Base-by-base conservation (phyloP, 352 stramenopile species). In the Thalassiosira mediterranea region DNA sequence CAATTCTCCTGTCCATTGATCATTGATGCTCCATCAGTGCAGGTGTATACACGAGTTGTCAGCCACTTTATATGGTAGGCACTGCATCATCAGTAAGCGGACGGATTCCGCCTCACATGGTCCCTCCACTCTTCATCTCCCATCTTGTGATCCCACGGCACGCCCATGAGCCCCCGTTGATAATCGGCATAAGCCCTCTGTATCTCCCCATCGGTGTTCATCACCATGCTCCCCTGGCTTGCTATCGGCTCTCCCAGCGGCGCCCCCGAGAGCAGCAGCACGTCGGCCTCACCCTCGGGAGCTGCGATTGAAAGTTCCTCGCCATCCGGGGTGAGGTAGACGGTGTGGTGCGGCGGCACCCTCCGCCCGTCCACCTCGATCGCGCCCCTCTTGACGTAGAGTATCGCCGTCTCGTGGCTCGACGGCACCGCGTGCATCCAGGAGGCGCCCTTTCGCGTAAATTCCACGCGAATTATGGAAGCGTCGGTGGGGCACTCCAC, bases 131-230 rank as follows among this genome's bases (percentile, higher is more conserved):
- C 82, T n/a, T 88, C 79, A 61, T 95, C 86, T 26, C 34, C 79
- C 8, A 94, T 56, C 37, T 80, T 80, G 60, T 93, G 51, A 79
- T 88, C 69, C 88, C 88, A 95, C 10, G 90, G 86, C 13, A 75
- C 31, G 3, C 90, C 90, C 79, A 94, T 93, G 44, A 79, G 75
- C n/a, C 86, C 84, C 7, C 44, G 8, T 60, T 91, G 84, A 83
- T 91, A 94, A 74, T 94, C 90, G 13, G 31, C 21, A 42, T 93
- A 90, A 0, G 90, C 90, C n/a, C 83, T 23, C 32, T 93, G 61
- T 31, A 94, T 87, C 61, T 95, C 83, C 13, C 62, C 31, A 3
- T 76, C 17, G 29, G 70, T 84, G 48, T 90, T 94, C 88, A 95
- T 93, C 1, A 95, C 89, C 78, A 94, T 92, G 13, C 59, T 81